These are phyloP conservation scores for Aspergillus sergii DNA, from an alignment of 2,329 filamentous ascomycete genomes.

Conservation along the genomic window DNA sequence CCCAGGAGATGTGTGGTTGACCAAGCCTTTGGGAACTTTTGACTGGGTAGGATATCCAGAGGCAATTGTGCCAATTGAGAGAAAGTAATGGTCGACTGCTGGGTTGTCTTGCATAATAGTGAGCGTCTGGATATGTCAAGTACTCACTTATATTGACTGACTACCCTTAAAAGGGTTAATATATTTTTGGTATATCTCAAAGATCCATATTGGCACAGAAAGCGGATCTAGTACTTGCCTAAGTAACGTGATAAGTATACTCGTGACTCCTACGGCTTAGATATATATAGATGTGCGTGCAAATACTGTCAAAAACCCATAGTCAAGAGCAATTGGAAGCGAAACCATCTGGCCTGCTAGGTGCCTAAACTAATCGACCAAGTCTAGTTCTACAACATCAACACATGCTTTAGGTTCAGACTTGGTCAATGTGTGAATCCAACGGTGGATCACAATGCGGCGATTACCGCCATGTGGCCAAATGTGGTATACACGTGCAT, in stretches of 20 bases:
- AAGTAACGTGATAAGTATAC: neutral
- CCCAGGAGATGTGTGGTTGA: neutral
- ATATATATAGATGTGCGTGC: neutral
- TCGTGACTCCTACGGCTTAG: neutral
- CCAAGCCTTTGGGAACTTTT: neutral
- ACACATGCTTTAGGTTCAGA: neutral
- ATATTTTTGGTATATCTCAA: too few relatives aligned
- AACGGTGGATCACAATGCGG: neutral
- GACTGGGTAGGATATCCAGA: neutral
- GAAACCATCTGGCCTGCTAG: neutral
- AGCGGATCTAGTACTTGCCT: neutral
- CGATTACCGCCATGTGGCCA: neutral
- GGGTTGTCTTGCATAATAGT: neutral
- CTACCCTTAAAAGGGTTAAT: too few relatives aligned
- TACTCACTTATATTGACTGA: too few relatives aligned
- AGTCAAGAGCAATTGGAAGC: neutral
- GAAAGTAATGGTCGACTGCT: neutral
- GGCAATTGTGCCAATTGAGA: neutral
- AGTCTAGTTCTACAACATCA: neutral
- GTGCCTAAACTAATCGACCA: neutral
- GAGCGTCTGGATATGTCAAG: too few relatives aligned
- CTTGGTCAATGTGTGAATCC: neutral
- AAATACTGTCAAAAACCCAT: neutral
- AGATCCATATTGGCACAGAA: neutral
- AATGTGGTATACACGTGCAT: neutral